Evolutionary conservation across 164 flowering plant genomes (phyloP).

Genomic region (Tetracentron sinense): DNA sequence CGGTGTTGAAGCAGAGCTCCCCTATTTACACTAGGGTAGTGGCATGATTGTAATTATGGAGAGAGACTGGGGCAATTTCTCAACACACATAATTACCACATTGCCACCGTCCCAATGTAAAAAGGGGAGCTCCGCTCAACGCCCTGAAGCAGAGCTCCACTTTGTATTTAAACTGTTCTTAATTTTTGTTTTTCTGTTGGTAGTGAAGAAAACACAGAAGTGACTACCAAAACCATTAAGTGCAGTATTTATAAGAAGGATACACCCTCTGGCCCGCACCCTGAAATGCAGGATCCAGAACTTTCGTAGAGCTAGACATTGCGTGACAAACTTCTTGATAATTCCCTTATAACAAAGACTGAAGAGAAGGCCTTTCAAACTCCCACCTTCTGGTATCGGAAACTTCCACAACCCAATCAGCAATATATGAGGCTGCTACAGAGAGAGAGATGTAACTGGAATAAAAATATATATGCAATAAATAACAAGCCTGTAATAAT

Average conservation of each 20-base stretch:
- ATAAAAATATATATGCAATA: neutral
- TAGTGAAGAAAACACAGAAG: neutral
- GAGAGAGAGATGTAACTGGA: neutral
- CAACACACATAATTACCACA: too few relatives aligned
- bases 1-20: too few relatives aligned
- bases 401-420: constrained; percentile 14
- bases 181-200: neutral
- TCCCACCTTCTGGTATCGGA: neutral
- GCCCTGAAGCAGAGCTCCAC: too few relatives aligned
- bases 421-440: constrained; percentile 3
- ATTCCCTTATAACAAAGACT: constrained; percentile 6
- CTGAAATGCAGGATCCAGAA: constrained; percentile 88
- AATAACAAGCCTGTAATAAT: neutral
- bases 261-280: constrained; percentile 86
- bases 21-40: too few relatives aligned
- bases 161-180: too few relatives aligned
- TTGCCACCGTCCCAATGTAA: too few relatives aligned
- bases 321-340: constrained; percentile 16
- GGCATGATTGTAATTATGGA: too few relatives aligned
- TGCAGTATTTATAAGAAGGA: constrained; percentile 39
- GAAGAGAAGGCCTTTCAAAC: constrained; percentile 5
- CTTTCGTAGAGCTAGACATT: constrained; percentile 74
- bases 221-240: neutral
- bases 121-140: too few relatives aligned
- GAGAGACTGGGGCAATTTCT: too few relatives aligned